A percentile compares a stretch with the other conserved stretches of the same genome.
Evolutionary conservation across 2,329 filamentous ascomycete species (phyloP).

Genomic region (Lachnellula hyalina): DNA sequence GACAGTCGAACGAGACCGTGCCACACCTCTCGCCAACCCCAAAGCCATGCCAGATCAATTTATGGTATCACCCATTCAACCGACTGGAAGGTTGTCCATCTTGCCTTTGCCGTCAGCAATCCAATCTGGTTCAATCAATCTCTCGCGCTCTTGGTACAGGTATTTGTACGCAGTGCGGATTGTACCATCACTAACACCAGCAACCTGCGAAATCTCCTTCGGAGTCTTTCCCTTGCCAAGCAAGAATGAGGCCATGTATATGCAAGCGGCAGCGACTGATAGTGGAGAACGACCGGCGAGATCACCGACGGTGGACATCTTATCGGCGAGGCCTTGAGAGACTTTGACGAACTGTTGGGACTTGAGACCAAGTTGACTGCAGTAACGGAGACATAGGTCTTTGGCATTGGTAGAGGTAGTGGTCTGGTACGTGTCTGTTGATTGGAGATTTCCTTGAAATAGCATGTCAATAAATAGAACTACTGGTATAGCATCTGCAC

Average conservation of each 20-base stretch:
- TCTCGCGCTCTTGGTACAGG: conserved; percentile 68
- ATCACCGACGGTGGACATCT: conserved; percentile 70
- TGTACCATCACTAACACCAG: conserved; percentile 91
- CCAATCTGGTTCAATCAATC: conserved; percentile 71
- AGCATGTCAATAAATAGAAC: conserved; percentile 28
- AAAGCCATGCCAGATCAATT: conserved; percentile 1
- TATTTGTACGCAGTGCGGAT: conserved; percentile 94
- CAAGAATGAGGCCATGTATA: conserved; percentile 90
- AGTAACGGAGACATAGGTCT: conserved; percentile 85
- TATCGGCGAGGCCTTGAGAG: conserved; percentile 70
- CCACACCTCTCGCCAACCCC: not conserved
- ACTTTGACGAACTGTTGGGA: conserved; percentile 73
- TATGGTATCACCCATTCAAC: conserved; percentile 30
- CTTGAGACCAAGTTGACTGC: conserved; percentile 71
- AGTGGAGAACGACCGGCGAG: conserved; percentile 86
- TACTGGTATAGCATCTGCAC: conserved; percentile 18
- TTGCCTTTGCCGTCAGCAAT: conserved; percentile 65
- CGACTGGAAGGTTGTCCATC: conserved; percentile 61
- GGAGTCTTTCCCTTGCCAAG: conserved; percentile 73
- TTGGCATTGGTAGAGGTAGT: conserved; percentile 74
- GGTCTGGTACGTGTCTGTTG: conserved; percentile 59
- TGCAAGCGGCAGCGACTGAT: conserved; percentile 89
- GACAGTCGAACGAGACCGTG: not conserved
- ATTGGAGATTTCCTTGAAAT: conserved; percentile 22
- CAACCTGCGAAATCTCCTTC: conserved; percentile 81